Evolutionary conservation across 1,139 yeast genomes (phyloP).

Genomic region (Entelexis sorbosivorans): DNA sequence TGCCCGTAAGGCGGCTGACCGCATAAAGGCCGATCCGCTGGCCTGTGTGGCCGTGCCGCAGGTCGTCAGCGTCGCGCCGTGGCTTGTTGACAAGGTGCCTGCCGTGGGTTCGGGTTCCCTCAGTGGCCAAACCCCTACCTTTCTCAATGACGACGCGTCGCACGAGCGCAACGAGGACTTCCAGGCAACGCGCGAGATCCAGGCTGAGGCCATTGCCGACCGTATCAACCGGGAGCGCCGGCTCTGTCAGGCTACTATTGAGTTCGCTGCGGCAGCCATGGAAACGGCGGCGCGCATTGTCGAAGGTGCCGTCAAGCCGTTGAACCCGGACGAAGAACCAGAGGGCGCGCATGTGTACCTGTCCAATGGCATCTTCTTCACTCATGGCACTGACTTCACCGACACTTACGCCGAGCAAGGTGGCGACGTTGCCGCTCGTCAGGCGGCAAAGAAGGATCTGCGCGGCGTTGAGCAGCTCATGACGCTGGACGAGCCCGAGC

Average conservation of each 20-base stretch:
- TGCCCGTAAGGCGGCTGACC: slow-evolving; percentile 15
- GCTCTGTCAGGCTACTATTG: slow-evolving; percentile 60
- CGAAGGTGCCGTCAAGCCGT: slow-evolving; percentile 62
- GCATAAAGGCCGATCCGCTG: slow-evolving; percentile 11
- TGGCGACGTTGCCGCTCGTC: slow-evolving; percentile 79
- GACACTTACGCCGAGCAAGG: slow-evolving; percentile 58
- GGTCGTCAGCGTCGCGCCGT: slow-evolving; percentile 16
- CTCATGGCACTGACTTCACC: slow-evolving; percentile 64
- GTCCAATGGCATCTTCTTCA: slow-evolving; percentile 77
- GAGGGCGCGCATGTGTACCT: slow-evolving; percentile 50
- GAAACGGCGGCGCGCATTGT: slow-evolving; percentile 70
- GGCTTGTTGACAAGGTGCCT: slow-evolving; percentile 16
- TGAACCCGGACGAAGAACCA: slow-evolving; percentile 62
- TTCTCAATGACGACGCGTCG: neutral
- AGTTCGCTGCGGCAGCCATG: slow-evolving; percentile 65
- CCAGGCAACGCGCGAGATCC: slow-evolving; percentile 68
- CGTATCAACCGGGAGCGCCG: slow-evolving; percentile 68
- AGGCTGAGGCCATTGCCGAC: slow-evolving; percentile 44
- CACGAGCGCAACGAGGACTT: slow-evolving; percentile 84
- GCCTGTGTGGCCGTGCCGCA: slow-evolving; percentile 11
- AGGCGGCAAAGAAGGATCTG: slow-evolving; percentile 69
- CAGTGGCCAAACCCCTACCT: neutral
- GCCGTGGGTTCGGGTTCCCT: neutral
- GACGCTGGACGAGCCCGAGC: slow-evolving; percentile 51
- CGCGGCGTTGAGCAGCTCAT: slow-evolving; percentile 60